Percentiles rank a stretch among this genome's conserved stretches.
Conservation (phyloP, 805 yeast genomes). For the Cyberlindnera euphorbiiphila region DNA sequence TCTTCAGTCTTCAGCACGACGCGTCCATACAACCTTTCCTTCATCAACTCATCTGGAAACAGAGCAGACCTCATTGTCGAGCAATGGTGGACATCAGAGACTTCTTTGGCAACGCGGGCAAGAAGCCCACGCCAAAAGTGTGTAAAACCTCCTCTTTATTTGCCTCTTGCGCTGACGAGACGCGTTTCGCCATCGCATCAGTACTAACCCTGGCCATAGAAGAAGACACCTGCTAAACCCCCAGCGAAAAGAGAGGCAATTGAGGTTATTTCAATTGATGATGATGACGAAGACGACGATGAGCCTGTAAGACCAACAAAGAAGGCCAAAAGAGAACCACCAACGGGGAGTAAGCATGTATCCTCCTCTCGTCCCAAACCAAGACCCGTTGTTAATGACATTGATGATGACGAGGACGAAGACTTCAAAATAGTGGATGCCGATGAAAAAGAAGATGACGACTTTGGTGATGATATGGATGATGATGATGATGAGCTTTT, state of each 20-base stretch:
- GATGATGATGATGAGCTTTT: conserved; percentile 23
- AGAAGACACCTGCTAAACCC: conserved; percentile 5
- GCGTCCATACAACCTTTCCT: too few relatives aligned
- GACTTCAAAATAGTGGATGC: conserved; percentile 12
- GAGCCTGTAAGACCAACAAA: conserved; percentile 11
- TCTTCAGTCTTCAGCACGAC: too few relatives aligned
- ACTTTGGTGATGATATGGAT: conserved; percentile 9
- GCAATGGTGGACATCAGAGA: conserved; percentile 38
- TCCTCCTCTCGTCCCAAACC: conserved; percentile 6
- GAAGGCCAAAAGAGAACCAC: conserved; percentile 9
- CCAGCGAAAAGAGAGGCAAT: conserved; percentile 4
- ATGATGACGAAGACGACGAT: conserved; percentile 30
- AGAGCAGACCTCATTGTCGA: not conserved
- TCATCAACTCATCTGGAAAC: too few relatives aligned
- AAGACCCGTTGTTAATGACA: conserved; percentile 14
- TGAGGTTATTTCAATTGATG: conserved; percentile 23
- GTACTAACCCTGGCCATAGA: too few relatives aligned
- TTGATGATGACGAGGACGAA: conserved; percentile 24
- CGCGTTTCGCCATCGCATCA: not conserved
- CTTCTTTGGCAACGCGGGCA: conserved; percentile 31
- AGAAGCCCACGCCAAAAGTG: conserved; percentile 15
- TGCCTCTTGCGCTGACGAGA: too few relatives aligned
- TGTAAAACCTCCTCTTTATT: not conserved
- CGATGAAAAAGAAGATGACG: conserved; percentile 17
- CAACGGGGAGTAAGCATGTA: conserved; percentile 13